Conservation (phyloP, 371 early-diverging fungal species). For the Furculomyces boomerangus region DNA sequence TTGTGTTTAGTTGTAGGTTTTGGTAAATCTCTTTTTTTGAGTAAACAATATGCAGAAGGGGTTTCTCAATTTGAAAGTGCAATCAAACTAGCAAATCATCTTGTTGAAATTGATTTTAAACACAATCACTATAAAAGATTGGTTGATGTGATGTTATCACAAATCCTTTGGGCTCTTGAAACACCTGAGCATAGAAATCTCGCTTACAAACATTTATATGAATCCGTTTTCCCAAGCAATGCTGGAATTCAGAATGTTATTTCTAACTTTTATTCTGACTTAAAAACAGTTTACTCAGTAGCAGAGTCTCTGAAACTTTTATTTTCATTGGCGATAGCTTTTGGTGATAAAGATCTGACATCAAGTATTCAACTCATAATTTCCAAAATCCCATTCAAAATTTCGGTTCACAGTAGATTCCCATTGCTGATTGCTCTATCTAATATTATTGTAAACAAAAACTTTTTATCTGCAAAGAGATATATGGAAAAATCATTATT, state of each 20-base stretch:
- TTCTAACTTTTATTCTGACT: not conserved
- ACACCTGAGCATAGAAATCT: slow-evolving; percentile 52
- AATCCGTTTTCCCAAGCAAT: not conserved
- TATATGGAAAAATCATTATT: not conserved
- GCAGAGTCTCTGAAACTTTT: not conserved
- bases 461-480: not conserved
- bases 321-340: not conserved
- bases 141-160: slow-evolving; percentile 50
- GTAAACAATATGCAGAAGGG: not conserved
- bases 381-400: not conserved
- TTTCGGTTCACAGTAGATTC: not conserved
- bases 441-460: not conserved
- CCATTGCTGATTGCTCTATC: not conserved
- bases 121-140: not conserved
- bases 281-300: not conserved
- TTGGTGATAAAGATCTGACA: not conserved
- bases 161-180: slow-evolving; percentile 76
- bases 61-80: not conserved
- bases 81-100: not conserved
- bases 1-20: not conserved
- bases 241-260: not conserved
- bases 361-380: not conserved
- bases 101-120: not conserved
- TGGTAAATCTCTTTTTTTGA: not conserved
- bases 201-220: slow-evolving; percentile 53